Conservation (phyloP, 2,329 filamentous ascomycete species). For the Trichophyton benhamiae region DNA sequence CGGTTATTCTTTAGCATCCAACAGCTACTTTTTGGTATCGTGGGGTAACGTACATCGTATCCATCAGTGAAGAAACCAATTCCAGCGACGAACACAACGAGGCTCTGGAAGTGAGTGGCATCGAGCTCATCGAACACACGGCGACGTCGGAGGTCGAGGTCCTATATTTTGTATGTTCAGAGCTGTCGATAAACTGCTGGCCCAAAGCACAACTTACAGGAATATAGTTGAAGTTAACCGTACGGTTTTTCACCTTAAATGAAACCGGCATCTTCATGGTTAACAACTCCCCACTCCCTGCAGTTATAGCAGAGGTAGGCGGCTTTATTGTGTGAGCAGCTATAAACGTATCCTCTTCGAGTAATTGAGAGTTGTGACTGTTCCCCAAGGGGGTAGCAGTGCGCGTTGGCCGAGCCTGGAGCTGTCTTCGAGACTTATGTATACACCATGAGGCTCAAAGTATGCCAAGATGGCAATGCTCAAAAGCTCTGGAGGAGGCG, state of each 20-base stretch:
- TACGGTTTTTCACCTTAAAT: slow-evolving; percentile 13
- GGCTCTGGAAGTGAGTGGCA: slow-evolving; percentile 14
- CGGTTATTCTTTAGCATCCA: neutral
- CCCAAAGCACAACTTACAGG: slow-evolving; percentile 5
- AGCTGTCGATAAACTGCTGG: neutral
- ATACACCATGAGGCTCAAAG: neutral
- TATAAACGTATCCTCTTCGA: neutral
- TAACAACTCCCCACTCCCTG: neutral
- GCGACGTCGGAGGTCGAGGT: slow-evolving; percentile 10
- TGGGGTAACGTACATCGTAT: neutral
- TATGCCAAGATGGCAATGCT: neutral
- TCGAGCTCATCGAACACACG: slow-evolving; percentile 15
- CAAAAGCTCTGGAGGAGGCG: neutral
- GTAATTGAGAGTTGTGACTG: neutral
- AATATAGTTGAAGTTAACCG: slow-evolving; percentile 14
- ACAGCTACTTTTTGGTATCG: too few relatives aligned
- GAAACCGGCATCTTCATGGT: slow-evolving; percentile 10
- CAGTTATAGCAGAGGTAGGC: neutral
- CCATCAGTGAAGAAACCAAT: slow-evolving; percentile 5
- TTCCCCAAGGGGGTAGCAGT: neutral
- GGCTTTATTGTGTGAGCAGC: neutral
- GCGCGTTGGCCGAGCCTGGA: neutral
- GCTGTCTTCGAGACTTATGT: neutral
- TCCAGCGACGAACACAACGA: slow-evolving; percentile 8
- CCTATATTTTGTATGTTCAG: slow-evolving; percentile 3